Evolutionary conservation across 106 monocot species (phyloP), one percentile per base, ranked within the genome.

Genomic region (Alisma plantagoaquatica): DNA sequence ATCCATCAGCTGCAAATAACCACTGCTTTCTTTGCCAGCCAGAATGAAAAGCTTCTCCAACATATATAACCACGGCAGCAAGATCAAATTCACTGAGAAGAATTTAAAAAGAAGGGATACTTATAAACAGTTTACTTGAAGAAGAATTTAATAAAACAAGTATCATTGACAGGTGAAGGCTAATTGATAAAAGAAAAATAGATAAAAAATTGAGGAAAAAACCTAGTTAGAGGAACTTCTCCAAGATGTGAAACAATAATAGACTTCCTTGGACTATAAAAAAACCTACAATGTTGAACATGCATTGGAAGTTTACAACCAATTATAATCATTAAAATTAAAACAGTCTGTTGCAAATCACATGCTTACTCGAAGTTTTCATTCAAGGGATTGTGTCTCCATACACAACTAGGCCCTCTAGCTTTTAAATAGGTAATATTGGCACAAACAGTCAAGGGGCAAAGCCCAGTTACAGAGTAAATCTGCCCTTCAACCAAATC

Each of bases 401-500:
- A 89, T n/a, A 33, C 29, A 38, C 75, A 77, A 64, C 74, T 76
- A 56, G 81, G 69, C 61, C 96, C 89, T 70, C 84, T 78, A n/a
- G 70, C 84, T 73, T 84, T 84, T 52, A 96, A 77, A 62, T 81
- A 54, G 26, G 81, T 68, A 45, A 81, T 44, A 50, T 84, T 71
- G 41, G 59, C 57, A 53, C 53, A 43, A 42, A 44, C 59, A 27
- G 55, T 71, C 47, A 62, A 33, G 23, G 96, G 88, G 41, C 65
- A 33, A n/a, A 96, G 75, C 22, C 96, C 81, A 26, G 75, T 52
- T 49, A 89, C 96, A 78, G 64, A 65, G 33, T 96, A 89, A 62
- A 79, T 76, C 63, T 88, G 70, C 29, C 96, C 96, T 78, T 96
- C 96, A 61, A 81, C 70, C 29, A 96, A 76, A 51, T 96, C 88